phyloP scores from a whole-genome alignment of 2,329 filamentous ascomycete genomes.

The Trichoderma asperellum region DNA sequence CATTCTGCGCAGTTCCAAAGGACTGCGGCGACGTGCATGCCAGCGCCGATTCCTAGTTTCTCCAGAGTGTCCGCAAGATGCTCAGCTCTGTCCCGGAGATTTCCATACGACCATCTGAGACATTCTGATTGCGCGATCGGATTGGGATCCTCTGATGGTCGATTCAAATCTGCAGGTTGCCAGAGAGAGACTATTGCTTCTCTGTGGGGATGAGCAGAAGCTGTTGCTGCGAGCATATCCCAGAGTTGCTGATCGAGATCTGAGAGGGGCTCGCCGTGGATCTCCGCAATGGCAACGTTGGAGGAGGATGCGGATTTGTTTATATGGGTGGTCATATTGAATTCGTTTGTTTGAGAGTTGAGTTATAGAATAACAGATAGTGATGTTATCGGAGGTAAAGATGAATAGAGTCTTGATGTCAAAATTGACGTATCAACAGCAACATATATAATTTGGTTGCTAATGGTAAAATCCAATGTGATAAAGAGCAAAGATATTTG shows the following conservation, averaged over 20 bases:
- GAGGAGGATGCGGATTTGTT: background rate
- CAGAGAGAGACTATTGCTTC: constrained; percentile 45
- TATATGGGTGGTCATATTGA: background rate
- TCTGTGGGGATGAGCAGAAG: constrained; percentile 36
- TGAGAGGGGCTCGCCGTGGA: constrained; percentile 36
- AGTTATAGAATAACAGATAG: background rate
- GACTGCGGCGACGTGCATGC: constrained; percentile 40
- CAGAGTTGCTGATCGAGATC: constrained; percentile 41
- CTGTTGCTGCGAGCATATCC: constrained; percentile 40
- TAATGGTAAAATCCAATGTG: background rate
- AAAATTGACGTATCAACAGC: background rate
- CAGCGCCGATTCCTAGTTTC: constrained; percentile 34
- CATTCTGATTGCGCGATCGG: constrained; percentile 26
- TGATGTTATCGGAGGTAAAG: background rate
- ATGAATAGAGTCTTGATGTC: background rate
- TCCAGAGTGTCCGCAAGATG: constrained; percentile 35
- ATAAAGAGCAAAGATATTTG: background rate
- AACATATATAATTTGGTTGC: background rate
- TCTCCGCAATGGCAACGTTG: constrained; percentile 35
- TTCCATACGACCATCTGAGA: constrained; percentile 40
- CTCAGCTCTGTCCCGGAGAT: constrained; percentile 36
- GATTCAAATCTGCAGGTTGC: constrained; percentile 35
- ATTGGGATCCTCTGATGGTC: constrained; percentile 1
- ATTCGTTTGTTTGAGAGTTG: background rate
- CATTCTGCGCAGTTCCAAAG: constrained; percentile 47